These are phyloP conservation scores for Xylaria sp. DNA, from an alignment of 2,329 filamentous ascomycete species.

Conservation along the genomic window DNA sequence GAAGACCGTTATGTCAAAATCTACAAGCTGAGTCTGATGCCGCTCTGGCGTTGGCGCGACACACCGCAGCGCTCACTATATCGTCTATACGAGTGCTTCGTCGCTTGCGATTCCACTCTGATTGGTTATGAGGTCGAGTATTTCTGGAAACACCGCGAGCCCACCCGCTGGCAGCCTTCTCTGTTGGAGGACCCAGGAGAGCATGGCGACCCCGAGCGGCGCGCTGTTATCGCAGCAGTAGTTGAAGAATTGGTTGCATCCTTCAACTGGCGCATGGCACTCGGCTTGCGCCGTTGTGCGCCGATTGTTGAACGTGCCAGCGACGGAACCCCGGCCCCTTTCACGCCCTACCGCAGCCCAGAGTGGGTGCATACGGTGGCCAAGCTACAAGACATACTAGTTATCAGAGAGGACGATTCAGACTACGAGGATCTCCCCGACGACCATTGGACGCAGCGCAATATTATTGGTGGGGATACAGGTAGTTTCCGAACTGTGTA, in stretches of 20 bases:
- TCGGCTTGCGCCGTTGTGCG: slow-evolving; percentile 12
- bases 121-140: slow-evolving; percentile 20
- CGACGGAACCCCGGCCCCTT: slow-evolving; percentile 16
- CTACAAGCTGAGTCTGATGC: slow-evolving; percentile 1
- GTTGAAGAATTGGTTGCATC: slow-evolving; percentile 17
- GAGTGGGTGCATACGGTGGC: slow-evolving; percentile 12
- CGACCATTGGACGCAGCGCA: slow-evolving; percentile 15
- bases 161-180: slow-evolving; percentile 10
- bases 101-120: slow-evolving; percentile 1
- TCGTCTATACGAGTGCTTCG: slow-evolving; percentile 15
- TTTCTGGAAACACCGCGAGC: slow-evolving; percentile 23
- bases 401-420: slow-evolving; percentile 14
- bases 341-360: slow-evolving; percentile 17
- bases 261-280: slow-evolving; percentile 22
- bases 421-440: slow-evolving; percentile 2
- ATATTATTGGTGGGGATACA: slow-evolving; percentile 9
- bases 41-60: slow-evolving; percentile 24
- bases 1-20: not conserved
- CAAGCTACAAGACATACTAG: slow-evolving; percentile 5
- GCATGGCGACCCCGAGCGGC: slow-evolving; percentile 10
- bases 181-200: slow-evolving; percentile 12
- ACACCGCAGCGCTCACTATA: slow-evolving; percentile 26
- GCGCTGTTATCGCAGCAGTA: slow-evolving; percentile 20
- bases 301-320: slow-evolving; percentile 1
- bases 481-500: slow-evolving; percentile 19